phyloP scores from a whole-genome alignment of 768 basidiomycete genomes.

The Coprinopsis cinerea region DNA sequence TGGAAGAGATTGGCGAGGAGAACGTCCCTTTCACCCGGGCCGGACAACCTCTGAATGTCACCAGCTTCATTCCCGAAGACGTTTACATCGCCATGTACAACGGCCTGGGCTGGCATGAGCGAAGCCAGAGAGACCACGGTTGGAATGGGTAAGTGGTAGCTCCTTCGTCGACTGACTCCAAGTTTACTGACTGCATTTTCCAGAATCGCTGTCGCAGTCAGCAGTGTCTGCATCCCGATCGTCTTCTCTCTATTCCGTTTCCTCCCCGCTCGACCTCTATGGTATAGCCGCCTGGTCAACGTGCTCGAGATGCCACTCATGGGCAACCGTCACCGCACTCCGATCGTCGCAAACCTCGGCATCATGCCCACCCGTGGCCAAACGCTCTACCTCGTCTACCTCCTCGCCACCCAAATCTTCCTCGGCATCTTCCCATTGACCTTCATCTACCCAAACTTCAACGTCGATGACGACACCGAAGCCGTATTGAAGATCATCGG shows the following conservation, averaged over 20 bases:
- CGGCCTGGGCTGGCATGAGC: constrained; percentile 4
- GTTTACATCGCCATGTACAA: background rate
- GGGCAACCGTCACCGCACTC: constrained; percentile 6
- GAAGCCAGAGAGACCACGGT: constrained; percentile 2
- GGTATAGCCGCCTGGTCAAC: constrained; percentile 10
- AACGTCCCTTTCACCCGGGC: constrained; percentile 1
- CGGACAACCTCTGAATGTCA: constrained; percentile 3
- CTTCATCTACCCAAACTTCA: constrained; percentile 9
- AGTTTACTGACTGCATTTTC: background rate
- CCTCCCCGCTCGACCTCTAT: constrained; percentile 7
- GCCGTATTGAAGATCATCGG: constrained; percentile 6
- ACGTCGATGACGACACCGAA: background rate
- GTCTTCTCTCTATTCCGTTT: constrained; percentile 9
- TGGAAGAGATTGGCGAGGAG: constrained; percentile 1
- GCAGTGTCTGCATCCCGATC: constrained; percentile 8
- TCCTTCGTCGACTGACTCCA: background rate
- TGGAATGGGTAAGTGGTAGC: constrained; percentile 4
- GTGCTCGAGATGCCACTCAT: constrained; percentile 7
- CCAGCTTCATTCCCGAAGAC: constrained; percentile 4
- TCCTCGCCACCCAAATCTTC: constrained; percentile 8
- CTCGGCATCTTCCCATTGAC: constrained; percentile 8
- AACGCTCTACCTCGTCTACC: constrained; percentile 11
- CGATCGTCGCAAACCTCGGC: background rate
- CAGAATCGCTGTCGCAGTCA: constrained; percentile 9
- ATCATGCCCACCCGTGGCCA: constrained; percentile 12